Conservation (phyloP, 1,284 basidiomycete genomes). For the Cutaneotrichosporon dermatis region DNA sequence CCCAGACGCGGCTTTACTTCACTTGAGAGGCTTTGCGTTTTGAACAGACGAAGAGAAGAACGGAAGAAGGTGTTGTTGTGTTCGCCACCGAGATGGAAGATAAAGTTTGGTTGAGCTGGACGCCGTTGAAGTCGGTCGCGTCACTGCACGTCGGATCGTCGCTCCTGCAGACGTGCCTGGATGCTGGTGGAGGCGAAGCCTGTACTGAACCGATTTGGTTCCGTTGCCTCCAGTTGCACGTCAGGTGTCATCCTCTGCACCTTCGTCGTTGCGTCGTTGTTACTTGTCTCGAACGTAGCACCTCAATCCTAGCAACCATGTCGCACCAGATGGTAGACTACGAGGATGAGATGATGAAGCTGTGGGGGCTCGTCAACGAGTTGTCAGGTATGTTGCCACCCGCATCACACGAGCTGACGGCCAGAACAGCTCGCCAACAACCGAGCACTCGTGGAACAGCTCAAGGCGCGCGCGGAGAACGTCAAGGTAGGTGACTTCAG, state of each 20-base stretch:
- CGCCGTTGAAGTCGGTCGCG: slow-evolving; percentile 2
- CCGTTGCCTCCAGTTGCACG: not conserved
- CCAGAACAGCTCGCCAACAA: slow-evolving; percentile 83
- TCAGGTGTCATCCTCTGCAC: too few relatives aligned
- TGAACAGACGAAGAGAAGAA: too few relatives aligned
- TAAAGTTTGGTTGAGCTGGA: too few relatives aligned
- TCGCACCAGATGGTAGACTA: slow-evolving; percentile 28
- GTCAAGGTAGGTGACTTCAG: slow-evolving; percentile 61
- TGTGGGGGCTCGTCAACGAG: slow-evolving; percentile 75
- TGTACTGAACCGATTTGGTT: not conserved
- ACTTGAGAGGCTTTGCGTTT: too few relatives aligned
- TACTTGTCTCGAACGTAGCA: too few relatives aligned
- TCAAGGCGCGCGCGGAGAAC: slow-evolving; percentile 69
- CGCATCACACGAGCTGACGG: too few relatives aligned
- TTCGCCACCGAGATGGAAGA: not conserved
- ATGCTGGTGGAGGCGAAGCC: too few relatives aligned
- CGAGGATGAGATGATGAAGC: slow-evolving; percentile 66
- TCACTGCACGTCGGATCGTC: not conserved
- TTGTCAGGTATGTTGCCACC: slow-evolving; percentile 50
- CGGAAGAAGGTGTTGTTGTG: too few relatives aligned
- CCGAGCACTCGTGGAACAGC: slow-evolving; percentile 66
- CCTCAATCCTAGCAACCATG: slow-evolving; percentile 10
- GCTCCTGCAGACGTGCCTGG: not conserved
- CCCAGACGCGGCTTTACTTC: too few relatives aligned
- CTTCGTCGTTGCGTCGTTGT: too few relatives aligned